Percentiles rank a stretch among this genome's conserved stretches.
phyloP scores from a whole-genome alignment of 2,329 filamentous ascomycete genomes.

The Aspergillus pseudoglaucus region DNA sequence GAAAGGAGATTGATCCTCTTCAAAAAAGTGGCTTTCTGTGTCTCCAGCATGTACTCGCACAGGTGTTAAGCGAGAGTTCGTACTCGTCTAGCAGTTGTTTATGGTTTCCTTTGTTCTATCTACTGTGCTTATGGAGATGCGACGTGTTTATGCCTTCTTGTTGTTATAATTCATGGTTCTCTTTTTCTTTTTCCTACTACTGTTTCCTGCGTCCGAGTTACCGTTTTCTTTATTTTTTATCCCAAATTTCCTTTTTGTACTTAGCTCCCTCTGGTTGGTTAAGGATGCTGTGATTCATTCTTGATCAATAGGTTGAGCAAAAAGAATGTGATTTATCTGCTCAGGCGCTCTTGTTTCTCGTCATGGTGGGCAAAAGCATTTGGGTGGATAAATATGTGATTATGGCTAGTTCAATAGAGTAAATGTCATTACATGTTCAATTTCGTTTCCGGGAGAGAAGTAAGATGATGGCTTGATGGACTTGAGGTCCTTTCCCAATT shows the following conservation, averaged over 20 bases:
- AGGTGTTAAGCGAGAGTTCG: slow-evolving; percentile 15
- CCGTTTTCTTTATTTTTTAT: slow-evolving; percentile 23
- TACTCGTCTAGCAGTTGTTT: slow-evolving; percentile 15
- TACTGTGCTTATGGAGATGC: slow-evolving; percentile 31
- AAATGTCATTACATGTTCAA: slow-evolving; percentile 24
- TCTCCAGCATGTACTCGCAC: slow-evolving; percentile 27
- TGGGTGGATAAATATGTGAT: slow-evolving; percentile 24
- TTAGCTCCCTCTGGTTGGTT: slow-evolving; percentile 33
- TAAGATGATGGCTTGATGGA: no score
- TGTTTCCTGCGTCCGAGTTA: slow-evolving; percentile 15
- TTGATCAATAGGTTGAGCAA: slow-evolving; percentile 32
- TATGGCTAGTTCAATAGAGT: slow-evolving; percentile 26
- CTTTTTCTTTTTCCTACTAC: slow-evolving; percentile 13
- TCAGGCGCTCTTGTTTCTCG: slow-evolving; percentile 9
- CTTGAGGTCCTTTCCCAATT: not conserved
- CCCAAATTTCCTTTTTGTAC: slow-evolving; percentile 25
- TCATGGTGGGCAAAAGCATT: slow-evolving; percentile 8
- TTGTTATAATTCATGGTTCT: slow-evolving; percentile 31
- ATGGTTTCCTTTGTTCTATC: slow-evolving; percentile 31
- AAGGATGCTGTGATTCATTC: slow-evolving; percentile 29
- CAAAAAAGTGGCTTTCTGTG: slow-evolving; percentile 38
- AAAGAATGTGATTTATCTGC: slow-evolving; percentile 30
- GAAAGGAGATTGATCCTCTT: slow-evolving; percentile 17
- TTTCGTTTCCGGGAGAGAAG: not conserved
- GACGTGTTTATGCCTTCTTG: slow-evolving; percentile 30